Evolutionary conservation across 176 grass and related monocot species (phyloP).

Genomic region (Eleusine indica): DNA sequence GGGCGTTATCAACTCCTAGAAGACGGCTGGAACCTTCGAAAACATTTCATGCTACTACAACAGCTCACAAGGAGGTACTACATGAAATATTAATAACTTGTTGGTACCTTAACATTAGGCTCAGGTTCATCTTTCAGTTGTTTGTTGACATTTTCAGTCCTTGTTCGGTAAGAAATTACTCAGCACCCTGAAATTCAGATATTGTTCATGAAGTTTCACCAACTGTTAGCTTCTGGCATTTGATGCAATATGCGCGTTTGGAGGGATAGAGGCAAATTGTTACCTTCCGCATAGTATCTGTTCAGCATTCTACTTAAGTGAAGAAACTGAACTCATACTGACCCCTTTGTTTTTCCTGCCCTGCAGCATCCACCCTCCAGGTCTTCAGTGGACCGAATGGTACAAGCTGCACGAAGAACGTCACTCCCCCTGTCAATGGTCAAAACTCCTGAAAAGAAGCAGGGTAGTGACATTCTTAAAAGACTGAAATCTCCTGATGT

Average conservation of each 20-base stretch:
- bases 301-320: not conserved
- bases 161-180: constrained; percentile 8
- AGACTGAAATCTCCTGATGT: constrained; percentile 75
- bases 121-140: constrained; percentile 15
- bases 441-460: constrained; percentile 38
- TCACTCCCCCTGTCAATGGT: constrained; percentile 54
- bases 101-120: not conserved
- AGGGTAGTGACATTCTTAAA: constrained; percentile 37
- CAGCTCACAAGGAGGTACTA: constrained; percentile 59
- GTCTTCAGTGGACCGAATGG: constrained; percentile 27
- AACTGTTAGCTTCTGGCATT: not conserved
- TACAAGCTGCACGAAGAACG: constrained; percentile 46
- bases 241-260: not conserved
- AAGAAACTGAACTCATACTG: constrained; percentile 10
- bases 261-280: not conserved
- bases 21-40: constrained; percentile 58
- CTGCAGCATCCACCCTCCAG: constrained; percentile 26
- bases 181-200: not conserved
- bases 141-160: not conserved
- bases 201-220: constrained; percentile 14
- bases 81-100: constrained; percentile 12
- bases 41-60: constrained; percentile 71
- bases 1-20: constrained; percentile 62
- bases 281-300: not conserved
- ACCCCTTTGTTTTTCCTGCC: constrained; percentile 1